Base-by-base conservation (phyloP, 2,329 filamentous ascomycete species). In the Aspergillus luchuensis region DNA sequence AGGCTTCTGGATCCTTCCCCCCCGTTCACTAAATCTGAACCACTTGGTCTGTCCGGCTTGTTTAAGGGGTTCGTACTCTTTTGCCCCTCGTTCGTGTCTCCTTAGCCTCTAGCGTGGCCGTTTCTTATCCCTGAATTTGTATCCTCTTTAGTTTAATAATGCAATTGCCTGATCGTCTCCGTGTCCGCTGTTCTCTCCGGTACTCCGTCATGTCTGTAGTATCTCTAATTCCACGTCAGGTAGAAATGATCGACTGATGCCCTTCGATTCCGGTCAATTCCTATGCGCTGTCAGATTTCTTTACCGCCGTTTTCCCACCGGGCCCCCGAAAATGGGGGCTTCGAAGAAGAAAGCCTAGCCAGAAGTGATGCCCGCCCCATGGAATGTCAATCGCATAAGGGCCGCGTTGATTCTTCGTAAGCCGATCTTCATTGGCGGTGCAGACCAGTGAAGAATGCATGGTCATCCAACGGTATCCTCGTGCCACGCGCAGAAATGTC, bases 1-100 rank as follows among this genome's bases (percentile, higher is more conserved):
- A 62, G 63, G 63, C 60, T 59, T 58, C 63, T 61, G 56, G 49
- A 61, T 64, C 57, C 52, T 28, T 59, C 43, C 30, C 51, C 47
- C 56, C 52, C 53, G 49, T 51, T 49, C 30, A 50, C 47, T 30
- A 50, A 50, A 36, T 13, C 11, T 36, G 33, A 36, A 36, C 47
- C 23, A 49, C 7, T 25, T 15, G 25, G 25, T 23, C 39, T 43
- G 28, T 28, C 45, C 45, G 45, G 45, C 45, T 25, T 25, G 17
- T 21, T 17, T 50, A 50, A 30, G 47, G 47, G 47, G 47, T 50
- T 50, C 47, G 23, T 30, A 30, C 13, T 50, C 45, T 49, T 28
- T 50, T 50, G 47, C 47, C 47, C 47, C 47, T 50, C 47, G 47
- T 50, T 50, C 17, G 41, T 19, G 10, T 45, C 41, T 21, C 19